phyloP scores from a whole-genome alignment of 768 basidiomycete genomes.

The Pholiota molesta region DNA sequence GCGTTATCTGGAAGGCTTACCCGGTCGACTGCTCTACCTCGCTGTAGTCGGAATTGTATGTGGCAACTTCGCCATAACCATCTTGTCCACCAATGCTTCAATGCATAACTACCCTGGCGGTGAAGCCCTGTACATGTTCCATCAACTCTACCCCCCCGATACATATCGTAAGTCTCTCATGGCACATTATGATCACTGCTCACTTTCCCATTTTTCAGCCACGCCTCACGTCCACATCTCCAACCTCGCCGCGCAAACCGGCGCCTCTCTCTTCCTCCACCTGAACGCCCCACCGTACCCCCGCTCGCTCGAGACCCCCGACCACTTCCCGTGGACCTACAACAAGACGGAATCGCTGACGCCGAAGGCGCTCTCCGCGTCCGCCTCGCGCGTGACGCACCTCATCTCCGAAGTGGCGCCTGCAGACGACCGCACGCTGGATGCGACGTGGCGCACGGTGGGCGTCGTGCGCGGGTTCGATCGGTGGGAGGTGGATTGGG shows the following conservation, averaged over 20 bases:
- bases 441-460: conserved; percentile 44
- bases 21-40: conserved; percentile 50
- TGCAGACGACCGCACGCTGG: conserved; percentile 22
- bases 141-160: conserved; percentile 44
- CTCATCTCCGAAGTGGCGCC: conserved; percentile 56
- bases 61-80: conserved; percentile 56
- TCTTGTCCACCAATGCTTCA: conserved; percentile 59
- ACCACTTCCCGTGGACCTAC: conserved; percentile 57
- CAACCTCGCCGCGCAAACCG: conserved; percentile 87
- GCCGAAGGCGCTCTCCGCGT: conserved; percentile 38
- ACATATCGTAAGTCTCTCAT: conserved; percentile 20
- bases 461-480: conserved; percentile 49
- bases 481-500: conserved; percentile 34
- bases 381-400: conserved; percentile 55
- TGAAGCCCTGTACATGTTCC: conserved; percentile 63
- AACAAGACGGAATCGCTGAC: conserved; percentile 79
- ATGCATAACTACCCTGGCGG: conserved; percentile 91
- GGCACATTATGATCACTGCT: neutral
- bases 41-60: conserved; percentile 47
- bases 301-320: conserved; percentile 16
- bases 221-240: conserved; percentile 71
- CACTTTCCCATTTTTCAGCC: conserved; percentile 7
- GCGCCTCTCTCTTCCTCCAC: conserved; percentile 87
- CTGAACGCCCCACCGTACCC: conserved; percentile 60
- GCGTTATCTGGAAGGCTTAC: conserved; percentile 26